Evolutionary conservation across 257 asterid species (phyloP).

Genomic region (Cruciata laevipes): DNA sequence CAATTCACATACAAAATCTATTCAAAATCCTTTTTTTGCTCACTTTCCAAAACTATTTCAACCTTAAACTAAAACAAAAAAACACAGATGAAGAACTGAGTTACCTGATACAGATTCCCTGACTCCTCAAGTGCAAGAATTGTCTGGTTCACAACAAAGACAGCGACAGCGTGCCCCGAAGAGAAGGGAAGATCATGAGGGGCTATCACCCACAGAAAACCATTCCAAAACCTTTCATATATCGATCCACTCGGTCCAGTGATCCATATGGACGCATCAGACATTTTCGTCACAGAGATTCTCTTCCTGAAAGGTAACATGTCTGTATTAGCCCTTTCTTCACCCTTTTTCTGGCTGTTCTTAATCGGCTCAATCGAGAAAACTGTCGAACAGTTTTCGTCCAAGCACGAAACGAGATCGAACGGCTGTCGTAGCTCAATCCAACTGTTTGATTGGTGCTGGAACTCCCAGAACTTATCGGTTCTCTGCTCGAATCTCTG

Average conservation of each 20-base stretch:
- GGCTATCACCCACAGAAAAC: slow-evolving; percentile 83
- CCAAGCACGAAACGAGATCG: slow-evolving; percentile 53
- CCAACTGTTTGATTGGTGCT: slow-evolving; percentile 57
- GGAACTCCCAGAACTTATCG: slow-evolving; percentile 63
- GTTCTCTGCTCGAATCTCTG: slow-evolving; percentile 53
- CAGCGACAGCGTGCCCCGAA: slow-evolving; percentile 61
- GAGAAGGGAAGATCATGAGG: slow-evolving; percentile 61
- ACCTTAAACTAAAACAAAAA: neutral
- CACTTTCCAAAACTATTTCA: no score
- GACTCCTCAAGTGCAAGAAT: slow-evolving; percentile 69
- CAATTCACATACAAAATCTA: neutral
- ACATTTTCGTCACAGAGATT: slow-evolving; percentile 58
- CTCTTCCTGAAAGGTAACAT: slow-evolving; percentile 46
- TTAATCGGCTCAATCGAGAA: slow-evolving; percentile 25
- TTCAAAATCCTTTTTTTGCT: neutral
- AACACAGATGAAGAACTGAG: neutral
- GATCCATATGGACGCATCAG: slow-evolving; percentile 77
- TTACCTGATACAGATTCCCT: slow-evolving; percentile 63
- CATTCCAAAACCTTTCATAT: slow-evolving; percentile 89
- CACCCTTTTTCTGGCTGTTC: slow-evolving; percentile 2
- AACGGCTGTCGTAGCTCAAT: slow-evolving; percentile 56
- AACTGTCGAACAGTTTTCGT: slow-evolving; percentile 44
- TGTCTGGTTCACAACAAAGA: slow-evolving; percentile 56
- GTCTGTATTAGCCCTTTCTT: slow-evolving; percentile 4
- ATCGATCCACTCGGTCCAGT: slow-evolving; percentile 81